Conservation (phyloP, 2,329 filamentous ascomycete genomes). For the Epichloe coenophiala region DNA sequence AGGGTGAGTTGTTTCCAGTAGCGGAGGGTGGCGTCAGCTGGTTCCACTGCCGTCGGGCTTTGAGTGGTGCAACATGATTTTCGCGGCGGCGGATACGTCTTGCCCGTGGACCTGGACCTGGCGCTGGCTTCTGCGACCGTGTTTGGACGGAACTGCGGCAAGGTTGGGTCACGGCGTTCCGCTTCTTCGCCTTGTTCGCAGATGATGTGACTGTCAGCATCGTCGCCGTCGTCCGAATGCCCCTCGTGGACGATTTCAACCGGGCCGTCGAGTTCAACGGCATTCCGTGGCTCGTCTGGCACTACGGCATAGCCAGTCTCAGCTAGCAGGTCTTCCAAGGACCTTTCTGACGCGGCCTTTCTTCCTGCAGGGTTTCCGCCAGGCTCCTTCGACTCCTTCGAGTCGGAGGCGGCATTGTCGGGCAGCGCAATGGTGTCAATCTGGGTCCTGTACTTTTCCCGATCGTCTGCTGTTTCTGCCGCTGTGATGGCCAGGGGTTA, state of each 20-base stretch:
- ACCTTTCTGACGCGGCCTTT: slow-evolving; percentile 10
- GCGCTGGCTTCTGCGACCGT: slow-evolving; percentile 15
- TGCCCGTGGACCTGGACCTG: background rate
- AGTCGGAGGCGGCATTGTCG: slow-evolving; percentile 9
- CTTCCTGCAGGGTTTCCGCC: background rate
- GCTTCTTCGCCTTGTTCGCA: slow-evolving; percentile 3
- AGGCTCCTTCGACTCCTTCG: background rate
- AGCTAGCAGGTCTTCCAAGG: slow-evolving; percentile 24
- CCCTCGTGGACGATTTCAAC: slow-evolving; percentile 13
- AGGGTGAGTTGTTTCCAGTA: too few species aligned
- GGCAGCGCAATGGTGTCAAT: slow-evolving; percentile 27
- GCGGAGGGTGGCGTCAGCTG: too few species aligned
- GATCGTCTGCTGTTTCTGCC: slow-evolving; percentile 45
- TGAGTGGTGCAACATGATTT: too few species aligned
- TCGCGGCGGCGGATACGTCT: too few species aligned
- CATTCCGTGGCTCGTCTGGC: slow-evolving; percentile 16
- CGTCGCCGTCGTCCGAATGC: slow-evolving; percentile 1
- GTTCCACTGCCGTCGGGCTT: too few species aligned
- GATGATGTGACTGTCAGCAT: too few species aligned
- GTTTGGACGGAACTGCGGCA: slow-evolving; percentile 58
- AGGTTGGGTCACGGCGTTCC: slow-evolving; percentile 41
- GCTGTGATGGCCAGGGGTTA: slow-evolving; percentile 55
- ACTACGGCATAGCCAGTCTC: slow-evolving; percentile 32
- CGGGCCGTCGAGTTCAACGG: slow-evolving; percentile 18
- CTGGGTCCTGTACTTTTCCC: slow-evolving; percentile 40